phyloP scores from a whole-genome alignment of 331 rosid species.

The Quercus lobata region DNA sequence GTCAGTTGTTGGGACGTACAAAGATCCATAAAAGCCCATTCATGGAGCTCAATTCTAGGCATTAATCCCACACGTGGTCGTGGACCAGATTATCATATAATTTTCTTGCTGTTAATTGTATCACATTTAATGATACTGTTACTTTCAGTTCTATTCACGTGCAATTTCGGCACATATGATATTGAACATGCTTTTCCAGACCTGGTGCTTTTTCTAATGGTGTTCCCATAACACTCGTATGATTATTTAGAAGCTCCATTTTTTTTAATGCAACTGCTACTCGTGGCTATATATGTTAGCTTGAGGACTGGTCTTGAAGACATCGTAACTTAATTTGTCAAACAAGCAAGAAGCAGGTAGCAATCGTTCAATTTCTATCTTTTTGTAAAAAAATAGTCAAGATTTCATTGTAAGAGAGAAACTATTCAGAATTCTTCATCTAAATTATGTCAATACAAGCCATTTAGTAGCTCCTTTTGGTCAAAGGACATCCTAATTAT shows the following conservation, averaged over 20 bases:
- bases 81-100: too few relatives aligned
- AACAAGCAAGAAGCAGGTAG: slow-evolving; percentile 7
- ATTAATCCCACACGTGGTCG: too few relatives aligned
- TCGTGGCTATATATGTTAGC: neutral
- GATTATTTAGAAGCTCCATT: slow-evolving; percentile 18
- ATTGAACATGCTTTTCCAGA: neutral
- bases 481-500: too few relatives aligned
- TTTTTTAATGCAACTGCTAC: neutral
- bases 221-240: neutral
- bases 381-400: neutral
- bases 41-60: neutral
- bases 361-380: neutral
- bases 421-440: too few relatives aligned
- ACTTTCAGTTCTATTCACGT: too few relatives aligned
- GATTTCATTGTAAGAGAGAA: neutral
- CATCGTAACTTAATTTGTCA: slow-evolving; percentile 7
- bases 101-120: too few relatives aligned
- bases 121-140: too few relatives aligned
- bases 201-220: slow-evolving; percentile 13
- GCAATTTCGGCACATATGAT: too few relatives aligned
- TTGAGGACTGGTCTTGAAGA: slow-evolving; percentile 8
- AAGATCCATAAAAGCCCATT: neutral
- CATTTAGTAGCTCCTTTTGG: too few relatives aligned
- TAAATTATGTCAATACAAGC: too few relatives aligned
- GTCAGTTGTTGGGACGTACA: too few relatives aligned